Evolutionary conservation across 2,329 filamentous ascomycete genomes (phyloP).

Genomic region (Colletotrichum agaves): DNA sequence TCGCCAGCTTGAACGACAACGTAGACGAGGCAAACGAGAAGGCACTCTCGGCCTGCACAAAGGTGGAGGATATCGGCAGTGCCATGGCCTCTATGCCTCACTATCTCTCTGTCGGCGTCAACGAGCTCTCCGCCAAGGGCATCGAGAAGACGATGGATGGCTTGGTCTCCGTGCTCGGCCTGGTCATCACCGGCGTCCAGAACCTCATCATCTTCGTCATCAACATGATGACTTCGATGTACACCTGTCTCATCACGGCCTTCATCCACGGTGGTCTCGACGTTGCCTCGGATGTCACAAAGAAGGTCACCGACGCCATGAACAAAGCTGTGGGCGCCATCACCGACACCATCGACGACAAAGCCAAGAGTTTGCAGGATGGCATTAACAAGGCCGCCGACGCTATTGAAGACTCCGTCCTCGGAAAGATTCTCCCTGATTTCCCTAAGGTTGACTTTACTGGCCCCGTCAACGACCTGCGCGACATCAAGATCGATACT

Average conservation of each 20-base stretch:
- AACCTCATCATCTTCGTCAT: slow-evolving; percentile 92
- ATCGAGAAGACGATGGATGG: slow-evolving; percentile 84
- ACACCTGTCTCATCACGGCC: slow-evolving; percentile 88
- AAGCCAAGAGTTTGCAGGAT: slow-evolving; percentile 59
- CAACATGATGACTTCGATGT: slow-evolving; percentile 90
- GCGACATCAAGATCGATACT: slow-evolving; percentile 74
- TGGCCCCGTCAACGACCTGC: slow-evolving; percentile 71
- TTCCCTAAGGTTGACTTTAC: slow-evolving; percentile 72
- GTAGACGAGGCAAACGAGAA: slow-evolving; percentile 80
- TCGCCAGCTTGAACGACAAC: slow-evolving; percentile 77
- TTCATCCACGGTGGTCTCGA: slow-evolving; percentile 83
- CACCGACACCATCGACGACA: slow-evolving; percentile 66
- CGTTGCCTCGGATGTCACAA: slow-evolving; percentile 66
- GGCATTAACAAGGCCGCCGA: slow-evolving; percentile 62
- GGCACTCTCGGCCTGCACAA: slow-evolving; percentile 88
- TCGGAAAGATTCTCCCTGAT: slow-evolving; percentile 59
- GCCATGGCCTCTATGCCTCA: slow-evolving; percentile 98
- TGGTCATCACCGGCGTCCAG: slow-evolving; percentile 86
- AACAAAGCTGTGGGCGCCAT: slow-evolving; percentile 65
- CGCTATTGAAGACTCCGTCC: slow-evolving; percentile 56
- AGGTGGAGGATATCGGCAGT: slow-evolving; percentile 92
- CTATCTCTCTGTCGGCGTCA: slow-evolving; percentile 90
- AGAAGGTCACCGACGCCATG: slow-evolving; percentile 62
- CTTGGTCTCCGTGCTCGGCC: slow-evolving; percentile 80
- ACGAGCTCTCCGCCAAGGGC: slow-evolving; percentile 82